Conservation (phyloP, 2,329 filamentous ascomycete species). For the Pseudogymnoascus sp. region DNA sequence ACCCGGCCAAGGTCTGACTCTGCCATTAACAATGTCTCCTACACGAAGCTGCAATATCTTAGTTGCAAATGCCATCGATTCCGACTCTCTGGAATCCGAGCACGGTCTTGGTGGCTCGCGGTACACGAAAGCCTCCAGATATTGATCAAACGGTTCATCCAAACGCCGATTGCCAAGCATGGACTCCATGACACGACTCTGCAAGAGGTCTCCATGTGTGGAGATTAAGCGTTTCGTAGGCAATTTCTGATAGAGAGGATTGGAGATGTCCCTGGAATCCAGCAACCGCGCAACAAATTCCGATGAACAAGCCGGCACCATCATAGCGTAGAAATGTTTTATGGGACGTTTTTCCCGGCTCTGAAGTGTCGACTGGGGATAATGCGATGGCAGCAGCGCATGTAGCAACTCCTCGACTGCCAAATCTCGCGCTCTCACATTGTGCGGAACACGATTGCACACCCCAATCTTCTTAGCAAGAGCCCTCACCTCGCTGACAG, state of each 20-base stretch:
- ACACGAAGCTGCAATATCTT: conserved; percentile 14
- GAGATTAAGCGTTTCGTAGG: conserved; percentile 6
- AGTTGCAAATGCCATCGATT: conserved; percentile 16
- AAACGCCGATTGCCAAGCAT: background rate
- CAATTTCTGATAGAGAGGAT: conserved; percentile 13
- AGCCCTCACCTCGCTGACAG: conserved; percentile 12
- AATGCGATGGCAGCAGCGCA: conserved; percentile 15
- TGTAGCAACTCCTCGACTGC: conserved; percentile 14
- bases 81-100: conserved; percentile 11
- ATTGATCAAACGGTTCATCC: background rate
- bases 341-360: conserved; percentile 16
- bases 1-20: conserved; percentile 8
- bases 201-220: conserved; percentile 11
- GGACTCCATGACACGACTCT: conserved; percentile 11
- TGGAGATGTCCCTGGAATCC: conserved; percentile 13
- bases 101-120: conserved; percentile 9
- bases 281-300: conserved; percentile 11
- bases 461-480: conserved; percentile 10
- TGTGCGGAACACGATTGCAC: conserved; percentile 11
- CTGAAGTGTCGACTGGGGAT: conserved; percentile 11
- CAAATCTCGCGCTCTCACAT: conserved; percentile 9
- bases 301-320: conserved; percentile 13
- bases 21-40: conserved; percentile 11
- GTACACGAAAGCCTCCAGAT: conserved; percentile 13
- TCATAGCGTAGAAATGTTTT: conserved; percentile 10